Base-by-base conservation (phyloP, 1,284 basidiomycete genomes). In the Trichosporon sp. region DNA sequence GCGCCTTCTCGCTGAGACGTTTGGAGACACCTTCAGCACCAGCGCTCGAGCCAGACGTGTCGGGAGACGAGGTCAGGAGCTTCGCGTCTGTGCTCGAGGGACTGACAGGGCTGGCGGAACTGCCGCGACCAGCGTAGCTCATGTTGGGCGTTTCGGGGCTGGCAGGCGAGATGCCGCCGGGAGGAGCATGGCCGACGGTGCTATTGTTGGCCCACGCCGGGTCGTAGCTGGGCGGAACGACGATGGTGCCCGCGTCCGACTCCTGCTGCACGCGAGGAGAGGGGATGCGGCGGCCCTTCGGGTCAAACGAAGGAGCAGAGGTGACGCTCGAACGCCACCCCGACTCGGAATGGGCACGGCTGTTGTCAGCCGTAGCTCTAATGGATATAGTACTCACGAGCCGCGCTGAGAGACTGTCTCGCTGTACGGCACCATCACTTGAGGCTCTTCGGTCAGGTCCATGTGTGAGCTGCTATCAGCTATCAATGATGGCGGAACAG, bases 261-360 rank as follows among this genome's bases (percentile, higher is more conserved):
- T 54, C 51, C 51, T 54, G 51, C 19, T 54, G 51, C 51, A 54
- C 51, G 51, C 51, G 51, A 16, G 51, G 51, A 21, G 51, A 3
- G 19, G 19, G 6, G 7, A 10, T 6, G n/a, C 43, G 43, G 16
- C 43, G 43, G 43, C 43, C 43, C 51, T 54, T 54, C 0, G 51
- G 51, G 8, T 54, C 51, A 10, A 6, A 10, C 14, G 43, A 46
- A 14, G n/a, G 43, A 3, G 51, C 51, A 16, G 14, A 10, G 19
- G 19, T 26, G 51, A 54, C 2, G 19, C 51, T 54, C 51, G 21
- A 19, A 19, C 21, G n/a, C 51, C 51, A 54, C 19, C 21, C 51
- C 6, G 8, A 4, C 19, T 19, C n/a, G 19, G 51, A 54, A 5
- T 21, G 51, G 1, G 19, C 6, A 16, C 21, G 51, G 1, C 51